A percentile compares a stretch with the other conserved stretches of the same genome.
These are phyloP conservation scores for Pyrrhoderma noxium DNA, from an alignment of 1,284 basidiomycete genomes.

Conservation along the genomic window DNA sequence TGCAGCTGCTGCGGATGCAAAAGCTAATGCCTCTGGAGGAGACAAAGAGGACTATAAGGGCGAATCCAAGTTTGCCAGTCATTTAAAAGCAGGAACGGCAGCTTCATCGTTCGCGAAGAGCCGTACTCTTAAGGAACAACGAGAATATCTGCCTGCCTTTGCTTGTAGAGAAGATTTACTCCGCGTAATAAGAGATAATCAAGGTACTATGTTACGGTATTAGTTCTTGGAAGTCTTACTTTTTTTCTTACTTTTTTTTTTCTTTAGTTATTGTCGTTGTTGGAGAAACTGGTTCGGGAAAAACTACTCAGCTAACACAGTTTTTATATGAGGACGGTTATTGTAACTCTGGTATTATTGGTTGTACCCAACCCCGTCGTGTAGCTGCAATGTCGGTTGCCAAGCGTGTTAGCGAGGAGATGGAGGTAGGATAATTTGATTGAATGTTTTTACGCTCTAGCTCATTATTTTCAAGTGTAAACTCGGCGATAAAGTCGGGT, in stretches of 20 bases:
- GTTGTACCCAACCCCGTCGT: slow-evolving; percentile 94
- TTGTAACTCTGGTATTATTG: slow-evolving; percentile 80
- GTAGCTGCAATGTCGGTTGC: slow-evolving; percentile 99
- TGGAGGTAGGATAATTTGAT: slow-evolving; percentile 48
- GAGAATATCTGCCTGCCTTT: slow-evolving; percentile 97
- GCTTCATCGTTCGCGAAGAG: slow-evolving; percentile 78
- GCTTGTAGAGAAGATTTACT: slow-evolving; percentile 94
- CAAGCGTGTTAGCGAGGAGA: slow-evolving; percentile 97
- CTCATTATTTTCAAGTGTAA: slow-evolving; percentile 49
- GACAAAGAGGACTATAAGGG: slow-evolving; percentile 79
- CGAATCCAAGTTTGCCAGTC: slow-evolving; percentile 93
- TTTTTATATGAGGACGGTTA: slow-evolving; percentile 97
- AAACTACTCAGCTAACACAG: slow-evolving; percentile 89
- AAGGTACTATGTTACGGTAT: slow-evolving; percentile 64
- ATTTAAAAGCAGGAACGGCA: slow-evolving; percentile 75
- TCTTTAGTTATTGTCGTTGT: slow-evolving; percentile 80
- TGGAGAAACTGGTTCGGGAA: slow-evolving; percentile 93
- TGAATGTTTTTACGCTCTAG: not conserved
- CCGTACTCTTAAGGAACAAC: slow-evolving; percentile 87
- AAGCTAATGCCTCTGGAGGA: slow-evolving; percentile 43
- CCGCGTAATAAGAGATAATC: slow-evolving; percentile 88
- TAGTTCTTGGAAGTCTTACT: not conserved
- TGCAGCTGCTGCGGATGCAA: slow-evolving; percentile 46
- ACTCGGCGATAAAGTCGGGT: slow-evolving; percentile 85
- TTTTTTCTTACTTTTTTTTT: slow-evolving; percentile 1